phyloP scores from a whole-genome alignment of 129 eudicot genomes.

The Flaveria ramosissima region DNA sequence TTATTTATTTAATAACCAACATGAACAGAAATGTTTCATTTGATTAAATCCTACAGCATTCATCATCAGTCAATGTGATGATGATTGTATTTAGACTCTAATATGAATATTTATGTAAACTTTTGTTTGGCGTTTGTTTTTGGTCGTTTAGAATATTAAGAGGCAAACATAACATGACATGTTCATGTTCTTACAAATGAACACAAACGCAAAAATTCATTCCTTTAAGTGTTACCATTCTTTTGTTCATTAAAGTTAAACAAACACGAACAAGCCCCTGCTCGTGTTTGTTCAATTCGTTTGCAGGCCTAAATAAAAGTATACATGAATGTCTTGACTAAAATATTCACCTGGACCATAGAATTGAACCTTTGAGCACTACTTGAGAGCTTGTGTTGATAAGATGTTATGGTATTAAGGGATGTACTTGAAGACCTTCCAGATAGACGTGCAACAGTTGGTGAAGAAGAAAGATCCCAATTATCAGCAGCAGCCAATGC shows the following conservation, averaged over 20 bases:
- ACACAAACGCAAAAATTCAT: background rate
- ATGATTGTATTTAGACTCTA: background rate
- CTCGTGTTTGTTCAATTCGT: background rate
- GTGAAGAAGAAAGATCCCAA: conserved; percentile 81
- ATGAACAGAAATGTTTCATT: background rate
- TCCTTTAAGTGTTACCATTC: background rate
- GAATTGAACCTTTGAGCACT: conserved; percentile 92
- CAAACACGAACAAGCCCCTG: background rate
- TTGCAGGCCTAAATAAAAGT: background rate
- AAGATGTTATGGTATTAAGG: conserved; percentile 39
- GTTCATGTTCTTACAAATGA: background rate
- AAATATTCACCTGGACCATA: conserved; percentile 85
- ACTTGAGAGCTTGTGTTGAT: conserved; percentile 83
- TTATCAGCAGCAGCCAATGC: conserved; percentile 99
- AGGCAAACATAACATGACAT: background rate
- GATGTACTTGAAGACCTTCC: conserved; percentile 55
- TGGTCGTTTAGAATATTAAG: background rate
- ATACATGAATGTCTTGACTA: background rate
- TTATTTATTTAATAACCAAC: background rate
- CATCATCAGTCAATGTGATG: background rate
- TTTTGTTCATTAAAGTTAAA: background rate
- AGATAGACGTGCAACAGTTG: conserved; percentile 57
- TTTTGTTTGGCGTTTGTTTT: background rate
- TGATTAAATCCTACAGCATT: background rate
- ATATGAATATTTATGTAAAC: background rate